Percentiles rank a stretch among this genome's conserved stretches.
These are phyloP conservation scores for Fragaria iinumae DNA, from an alignment of 306 rosid genomes.

Conservation along the genomic window DNA sequence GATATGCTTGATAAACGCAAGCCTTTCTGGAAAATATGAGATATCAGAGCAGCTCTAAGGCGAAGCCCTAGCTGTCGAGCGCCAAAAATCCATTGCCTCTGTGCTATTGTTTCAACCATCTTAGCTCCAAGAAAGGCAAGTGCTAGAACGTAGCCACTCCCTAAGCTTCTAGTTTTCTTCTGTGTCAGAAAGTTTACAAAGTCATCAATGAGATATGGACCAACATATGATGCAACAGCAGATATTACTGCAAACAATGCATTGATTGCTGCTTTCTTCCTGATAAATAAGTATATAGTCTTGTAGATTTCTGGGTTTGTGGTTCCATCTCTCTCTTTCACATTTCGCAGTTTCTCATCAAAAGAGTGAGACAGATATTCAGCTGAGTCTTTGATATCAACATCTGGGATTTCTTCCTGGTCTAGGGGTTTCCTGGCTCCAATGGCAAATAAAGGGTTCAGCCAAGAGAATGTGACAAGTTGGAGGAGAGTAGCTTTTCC, in stretches of 20 bases:
- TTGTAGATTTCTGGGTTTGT: conserved; percentile 64
- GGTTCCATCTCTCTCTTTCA: conserved; percentile 56
- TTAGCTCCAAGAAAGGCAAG: conserved; percentile 71
- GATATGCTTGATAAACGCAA: conserved; percentile 60
- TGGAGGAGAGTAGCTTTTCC: conserved; percentile 63
- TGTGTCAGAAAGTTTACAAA: conserved; percentile 62
- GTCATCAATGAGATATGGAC: conserved; percentile 87
- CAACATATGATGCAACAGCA: conserved; percentile 87
- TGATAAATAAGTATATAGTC: conserved; percentile 57
- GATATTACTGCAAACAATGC: conserved; percentile 60
- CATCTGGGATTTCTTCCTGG: conserved; percentile 61
- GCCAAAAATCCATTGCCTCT: conserved; percentile 95
- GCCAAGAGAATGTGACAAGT: conserved; percentile 88
- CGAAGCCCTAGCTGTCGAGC: conserved; percentile 92
- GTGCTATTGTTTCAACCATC: conserved; percentile 72
- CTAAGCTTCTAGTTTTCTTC: conserved; percentile 48
- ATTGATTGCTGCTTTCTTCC: conserved; percentile 79
- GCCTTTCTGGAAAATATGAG: conserved; percentile 79
- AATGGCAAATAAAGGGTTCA: conserved; percentile 67
- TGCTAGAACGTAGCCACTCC: conserved; percentile 68
- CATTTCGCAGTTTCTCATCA: conserved; percentile 48
- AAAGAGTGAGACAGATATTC: conserved; percentile 50
- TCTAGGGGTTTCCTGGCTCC: conserved; percentile 76
- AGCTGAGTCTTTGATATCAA: conserved; percentile 70
- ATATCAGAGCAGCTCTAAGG: conserved; percentile 76